These are phyloP conservation scores for Pleurotus ostreatus DNA, from an alignment of 768 basidiomycete species.

Conservation along the genomic window DNA sequence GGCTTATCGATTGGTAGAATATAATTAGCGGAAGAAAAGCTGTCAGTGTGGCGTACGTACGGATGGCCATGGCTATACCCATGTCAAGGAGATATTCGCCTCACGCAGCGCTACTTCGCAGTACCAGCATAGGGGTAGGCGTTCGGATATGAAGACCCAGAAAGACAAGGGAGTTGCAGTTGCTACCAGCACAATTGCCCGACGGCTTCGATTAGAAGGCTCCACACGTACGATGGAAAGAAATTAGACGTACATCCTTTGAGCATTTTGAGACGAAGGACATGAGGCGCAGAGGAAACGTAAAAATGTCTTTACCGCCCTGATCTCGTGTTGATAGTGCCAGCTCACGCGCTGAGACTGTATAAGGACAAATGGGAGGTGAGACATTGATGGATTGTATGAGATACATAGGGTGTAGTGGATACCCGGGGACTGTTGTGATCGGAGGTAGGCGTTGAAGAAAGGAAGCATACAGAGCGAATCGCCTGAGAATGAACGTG, in stretches of 20 bases:
- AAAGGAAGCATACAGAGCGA: not conserved
- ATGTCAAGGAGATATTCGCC: not conserved
- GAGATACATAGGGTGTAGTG: too few relatives aligned
- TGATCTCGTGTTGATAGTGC: conserved; percentile 3
- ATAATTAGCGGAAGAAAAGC: not conserved
- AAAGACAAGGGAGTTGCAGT: too few relatives aligned
- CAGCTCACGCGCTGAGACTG: conserved; percentile 1
- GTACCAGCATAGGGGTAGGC: not conserved
- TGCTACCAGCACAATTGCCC: too few relatives aligned
- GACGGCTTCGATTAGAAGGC: too few relatives aligned
- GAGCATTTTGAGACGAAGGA: not conserved
- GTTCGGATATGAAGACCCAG: too few relatives aligned
- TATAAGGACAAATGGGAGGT: not conserved
- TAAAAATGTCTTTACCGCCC: conserved; percentile 2
- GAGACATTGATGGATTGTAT: not conserved
- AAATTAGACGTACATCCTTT: not conserved
- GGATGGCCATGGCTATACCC: not conserved
- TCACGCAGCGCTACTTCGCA: not conserved
- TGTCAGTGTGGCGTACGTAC: not conserved
- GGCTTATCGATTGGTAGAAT: not conserved
- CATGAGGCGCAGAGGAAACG: conserved; percentile 5
- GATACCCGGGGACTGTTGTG: too few relatives aligned
- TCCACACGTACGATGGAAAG: too few relatives aligned
- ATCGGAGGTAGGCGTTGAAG: not conserved
- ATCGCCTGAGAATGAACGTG: not conserved